Evolutionary conservation across 2,329 filamentous ascomycete genomes (phyloP), one percentile per base, ranked within the genome.

Genomic region (Helotiales sp.): DNA sequence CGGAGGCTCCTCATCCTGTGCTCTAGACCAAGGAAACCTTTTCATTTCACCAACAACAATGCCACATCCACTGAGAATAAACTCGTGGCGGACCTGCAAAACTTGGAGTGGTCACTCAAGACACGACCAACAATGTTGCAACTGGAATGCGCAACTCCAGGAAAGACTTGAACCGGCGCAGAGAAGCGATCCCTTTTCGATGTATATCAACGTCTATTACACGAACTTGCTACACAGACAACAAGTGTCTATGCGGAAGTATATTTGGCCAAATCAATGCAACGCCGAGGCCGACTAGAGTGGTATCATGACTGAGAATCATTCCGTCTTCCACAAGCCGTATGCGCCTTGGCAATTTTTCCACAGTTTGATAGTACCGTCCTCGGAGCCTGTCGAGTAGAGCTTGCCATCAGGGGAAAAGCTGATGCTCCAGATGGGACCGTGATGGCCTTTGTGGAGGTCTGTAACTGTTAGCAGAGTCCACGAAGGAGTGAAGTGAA

Each of bases 381-480:
- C 95, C 72, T 99, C 95, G 49, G 93, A 97, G 29, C 91, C 95
- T 1, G 95, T 99, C 1, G 93, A 95, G 71, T 98, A 99, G 7
- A 99, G 79, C 72, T 96, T 97, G 47, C 93, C 93, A 70, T 99
- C 95, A 0, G 95, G 95, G 0, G 93, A 95, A 74, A 96, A 99
- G 56, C 89, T 88, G 59, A 96, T 87, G 5, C 92, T 96, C 95
- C 95, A 99, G 61, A 99, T 95, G 1, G 93, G 93, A 1, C 95
- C 95, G 70, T 99, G 95, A 67, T 99, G 95, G 24, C 95, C 95
- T 75, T 97, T 97, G 77, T 96, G 91, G 12, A 93, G 88, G 72
- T 98, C 95, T 88, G 61, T 42, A 52, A 40, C 10, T 24, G 55
- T 70, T 61, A 68, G 66, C 2, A 52, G 49, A 44, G 25, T 47